Evolutionary conservation across 2,329 filamentous ascomycete genomes (phyloP).

Genomic region (Aspergillus fructus): DNA sequence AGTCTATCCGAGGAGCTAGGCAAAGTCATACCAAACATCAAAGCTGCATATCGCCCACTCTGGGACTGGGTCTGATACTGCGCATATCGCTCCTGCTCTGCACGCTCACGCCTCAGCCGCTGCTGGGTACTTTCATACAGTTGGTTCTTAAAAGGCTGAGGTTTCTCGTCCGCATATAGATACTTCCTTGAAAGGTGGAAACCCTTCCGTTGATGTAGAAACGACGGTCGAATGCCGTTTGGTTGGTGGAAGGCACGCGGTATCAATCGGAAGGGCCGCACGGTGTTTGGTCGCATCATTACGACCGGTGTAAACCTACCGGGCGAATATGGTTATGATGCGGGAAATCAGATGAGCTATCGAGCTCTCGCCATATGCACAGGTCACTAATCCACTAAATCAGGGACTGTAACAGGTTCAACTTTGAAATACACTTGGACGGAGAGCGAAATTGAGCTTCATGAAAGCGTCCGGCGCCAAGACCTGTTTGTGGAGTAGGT

Average conservation of each 20-base stretch:
- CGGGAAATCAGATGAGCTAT: not conserved
- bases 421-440: not conserved
- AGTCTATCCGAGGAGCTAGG: not conserved
- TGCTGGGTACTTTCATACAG: constrained; percentile 62
- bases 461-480: not conserved
- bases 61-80: constrained; percentile 42
- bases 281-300: constrained; percentile 5
- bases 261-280: not conserved
- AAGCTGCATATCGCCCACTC: constrained; percentile 39
- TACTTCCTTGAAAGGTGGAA: constrained; percentile 22
- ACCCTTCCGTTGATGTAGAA: constrained; percentile 18
- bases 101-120: constrained; percentile 58
- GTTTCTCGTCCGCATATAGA: constrained; percentile 27
- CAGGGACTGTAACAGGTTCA: not conserved
- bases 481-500: not conserved
- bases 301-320: not conserved
- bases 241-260: constrained; percentile 6
- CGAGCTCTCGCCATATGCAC: not conserved
- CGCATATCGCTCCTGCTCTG: constrained; percentile 54
- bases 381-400: not conserved
- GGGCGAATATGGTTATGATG: constrained; percentile 2
- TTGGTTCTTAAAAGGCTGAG: constrained; percentile 58
- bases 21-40: constrained; percentile 34
- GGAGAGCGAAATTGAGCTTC: not conserved
- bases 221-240: not conserved